Evolutionary conservation across 257 asterid species (phyloP), one percentile per base, ranked within the genome.

Genomic region (Gentiana macrophylla): DNA sequence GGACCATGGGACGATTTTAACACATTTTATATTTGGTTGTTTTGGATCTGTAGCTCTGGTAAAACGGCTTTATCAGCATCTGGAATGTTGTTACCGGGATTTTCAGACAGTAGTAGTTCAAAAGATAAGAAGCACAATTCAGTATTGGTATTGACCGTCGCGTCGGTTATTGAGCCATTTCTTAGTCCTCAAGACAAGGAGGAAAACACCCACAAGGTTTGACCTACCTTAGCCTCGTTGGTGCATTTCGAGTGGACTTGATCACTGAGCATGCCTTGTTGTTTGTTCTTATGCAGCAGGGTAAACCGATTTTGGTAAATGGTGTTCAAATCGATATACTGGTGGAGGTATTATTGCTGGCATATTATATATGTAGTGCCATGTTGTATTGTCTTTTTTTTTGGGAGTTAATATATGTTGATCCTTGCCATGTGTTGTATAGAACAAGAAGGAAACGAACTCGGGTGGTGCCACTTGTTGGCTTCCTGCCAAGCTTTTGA

Each of bases 1-100:
- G 24, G 24, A 24, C 24, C 24, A 1, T 24, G 24, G 24, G 24
- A 24, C 24, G 24, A 24, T 24, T 24, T 24, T 24, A 24, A 24
- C 24, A 24, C 24, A 24, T 24, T 24, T 24, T 24, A 24, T 49
- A 35, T 13, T 53, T 24, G 12, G 37, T 50, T 67, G n/a, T 48
- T 62, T 33, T 64, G 53, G 55, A 33, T 60, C 53, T 50, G 64
- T 49, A 91, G 98, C 76, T 79, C 92, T 70, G 98, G 98, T 57
- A 79, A 78, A 72, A 91, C 98, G 35, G 82, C 84, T 67, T 80
- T 91, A 50, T 91, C 98, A 37, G 96, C 98, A 8, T 91, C 98
- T 24, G 98, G 98, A 59, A 73, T 77, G 86, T 76, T 91, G 66
- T 67, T 91, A 60, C 94, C 91, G 5, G 70, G 79, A 59, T 75